Conservation (phyloP, 2,329 filamentous ascomycete species). For the Epichloe festucae region DNA sequence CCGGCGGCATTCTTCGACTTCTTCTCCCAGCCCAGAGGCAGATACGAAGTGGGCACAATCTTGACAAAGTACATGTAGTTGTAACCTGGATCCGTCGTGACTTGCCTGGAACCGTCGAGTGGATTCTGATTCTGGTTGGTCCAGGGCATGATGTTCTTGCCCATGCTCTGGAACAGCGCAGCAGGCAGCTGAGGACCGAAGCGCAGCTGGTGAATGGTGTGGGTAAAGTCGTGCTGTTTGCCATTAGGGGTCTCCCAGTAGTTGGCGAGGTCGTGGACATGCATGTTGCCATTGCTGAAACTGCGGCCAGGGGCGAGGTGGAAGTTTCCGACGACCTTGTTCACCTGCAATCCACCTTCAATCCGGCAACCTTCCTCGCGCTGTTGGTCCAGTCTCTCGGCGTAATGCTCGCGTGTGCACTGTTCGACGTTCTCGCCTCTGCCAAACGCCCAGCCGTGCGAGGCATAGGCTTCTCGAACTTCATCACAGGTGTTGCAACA, state of each 20-base stretch:
- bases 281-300: slow-evolving; percentile 93
- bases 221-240: slow-evolving; percentile 72
- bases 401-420: slow-evolving; percentile 88
- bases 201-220: slow-evolving; percentile 75
- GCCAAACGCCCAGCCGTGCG: slow-evolving; percentile 84
- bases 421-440: slow-evolving; percentile 87
- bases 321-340: slow-evolving; percentile 98
- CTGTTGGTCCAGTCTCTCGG: slow-evolving; percentile 75
- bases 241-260: slow-evolving; percentile 67
- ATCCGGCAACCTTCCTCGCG: slow-evolving; percentile 87
- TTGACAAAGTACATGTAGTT: slow-evolving; percentile 99
- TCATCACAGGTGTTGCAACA: slow-evolving; percentile 98
- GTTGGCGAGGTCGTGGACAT: slow-evolving; percentile 94
- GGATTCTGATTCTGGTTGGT: slow-evolving; percentile 88
- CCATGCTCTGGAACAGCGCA: slow-evolving; percentile 47
- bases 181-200: slow-evolving; percentile 89
- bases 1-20: slow-evolving; percentile 22
- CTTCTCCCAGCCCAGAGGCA: slow-evolving; percentile 80
- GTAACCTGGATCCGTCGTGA: slow-evolving; percentile 67
- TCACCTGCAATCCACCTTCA: slow-evolving; percentile 82
- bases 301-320: slow-evolving; percentile 92
- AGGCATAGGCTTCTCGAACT: slow-evolving; percentile 88
- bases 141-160: slow-evolving; percentile 45
- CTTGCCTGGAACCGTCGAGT: slow-evolving; percentile 67
- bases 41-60: slow-evolving; percentile 90